These are phyloP conservation scores for Dacryopinax primogenitus DNA, from an alignment of 768 basidiomycete species.

Conservation along the genomic window DNA sequence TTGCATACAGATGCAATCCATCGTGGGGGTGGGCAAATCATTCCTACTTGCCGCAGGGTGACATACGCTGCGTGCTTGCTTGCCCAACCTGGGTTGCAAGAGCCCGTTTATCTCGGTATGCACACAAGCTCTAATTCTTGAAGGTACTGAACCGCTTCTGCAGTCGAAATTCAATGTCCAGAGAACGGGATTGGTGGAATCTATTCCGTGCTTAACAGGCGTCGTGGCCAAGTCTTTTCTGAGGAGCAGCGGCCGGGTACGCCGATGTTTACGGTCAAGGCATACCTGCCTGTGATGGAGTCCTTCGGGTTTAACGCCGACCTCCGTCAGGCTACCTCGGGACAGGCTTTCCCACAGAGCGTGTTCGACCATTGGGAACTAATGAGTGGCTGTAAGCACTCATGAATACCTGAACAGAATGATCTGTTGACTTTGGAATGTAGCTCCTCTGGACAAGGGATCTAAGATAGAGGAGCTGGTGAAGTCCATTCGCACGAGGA, in stretches of 20 bases:
- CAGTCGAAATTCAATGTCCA: slow-evolving; percentile 96
- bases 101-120: slow-evolving; percentile 86
- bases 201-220: slow-evolving; percentile 85
- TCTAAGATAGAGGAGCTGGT: slow-evolving; percentile 82
- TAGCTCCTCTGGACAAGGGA: slow-evolving; percentile 75
- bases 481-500: slow-evolving; percentile 68
- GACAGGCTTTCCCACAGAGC: slow-evolving; percentile 95
- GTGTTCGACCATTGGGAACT: slow-evolving; percentile 90
- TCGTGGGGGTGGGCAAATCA: slow-evolving; percentile 97
- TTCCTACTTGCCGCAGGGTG: slow-evolving; percentile 91
- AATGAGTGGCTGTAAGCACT: slow-evolving; percentile 52
- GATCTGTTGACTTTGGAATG: slow-evolving; percentile 23
- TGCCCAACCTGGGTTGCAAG: slow-evolving; percentile 81
- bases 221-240: slow-evolving; percentile 95
- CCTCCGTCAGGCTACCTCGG: slow-evolving; percentile 79
- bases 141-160: slow-evolving; percentile 9
- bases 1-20: slow-evolving; percentile 98
- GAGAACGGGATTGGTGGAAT: slow-evolving; percentile 96
- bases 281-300: slow-evolving; percentile 81
- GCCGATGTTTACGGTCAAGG: slow-evolving; percentile 99
- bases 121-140: slow-evolving; percentile 17
- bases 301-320: slow-evolving; percentile 98
- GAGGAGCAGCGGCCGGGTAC: slow-evolving; percentile 96
- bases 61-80: slow-evolving; percentile 92
- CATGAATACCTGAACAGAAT: slow-evolving; percentile 13